phyloP scores from a whole-genome alignment of 2,329 filamentous ascomycete genomes.

The Taxawa tesnikishii region DNA sequence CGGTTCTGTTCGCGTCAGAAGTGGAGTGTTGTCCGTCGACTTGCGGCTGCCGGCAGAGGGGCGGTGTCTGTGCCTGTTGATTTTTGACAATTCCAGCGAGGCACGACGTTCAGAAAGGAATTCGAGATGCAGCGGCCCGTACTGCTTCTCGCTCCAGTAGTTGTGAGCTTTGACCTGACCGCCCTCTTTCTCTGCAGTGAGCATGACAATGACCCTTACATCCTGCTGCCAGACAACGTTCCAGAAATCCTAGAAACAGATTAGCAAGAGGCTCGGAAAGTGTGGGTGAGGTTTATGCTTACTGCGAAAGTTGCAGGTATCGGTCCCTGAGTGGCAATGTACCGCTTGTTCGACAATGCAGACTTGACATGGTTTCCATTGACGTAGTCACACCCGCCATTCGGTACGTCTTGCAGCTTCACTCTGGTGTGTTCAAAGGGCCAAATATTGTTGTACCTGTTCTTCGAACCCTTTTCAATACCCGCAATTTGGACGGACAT shows the following conservation, averaged over 20 bases:
- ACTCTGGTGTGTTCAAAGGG: slow-evolving; percentile 92
- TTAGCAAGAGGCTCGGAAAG: background rate
- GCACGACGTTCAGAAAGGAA: slow-evolving; percentile 71
- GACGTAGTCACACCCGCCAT: slow-evolving; percentile 77
- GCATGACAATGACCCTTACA: slow-evolving; percentile 86
- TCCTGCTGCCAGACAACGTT: slow-evolving; percentile 96
- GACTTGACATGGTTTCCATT: slow-evolving; percentile 84
- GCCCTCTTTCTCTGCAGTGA: slow-evolving; percentile 87
- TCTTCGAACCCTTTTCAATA: slow-evolving; percentile 89
- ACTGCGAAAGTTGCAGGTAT: slow-evolving; percentile 85
- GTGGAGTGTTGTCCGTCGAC: slow-evolving; percentile 18
- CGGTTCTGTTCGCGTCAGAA: slow-evolving; percentile 14
- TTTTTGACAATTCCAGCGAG: slow-evolving; percentile 53
- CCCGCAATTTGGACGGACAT: slow-evolving; percentile 62
- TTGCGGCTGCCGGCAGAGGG: slow-evolving; percentile 23
- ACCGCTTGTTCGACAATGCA: slow-evolving; percentile 72
- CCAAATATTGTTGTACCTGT: slow-evolving; percentile 95
- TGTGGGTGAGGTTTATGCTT: slow-evolving; percentile 23
- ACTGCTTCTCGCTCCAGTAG: slow-evolving; percentile 75
- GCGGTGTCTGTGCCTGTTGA: slow-evolving; percentile 29
- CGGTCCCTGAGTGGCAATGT: slow-evolving; percentile 92
- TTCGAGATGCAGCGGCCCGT: slow-evolving; percentile 65
- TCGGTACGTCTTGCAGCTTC: slow-evolving; percentile 54
- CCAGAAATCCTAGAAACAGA: slow-evolving; percentile 74
- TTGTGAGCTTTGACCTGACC: slow-evolving; percentile 90